Conservation (phyloP, 2,329 filamentous ascomycete genomes). For the Myrmaecium sp. region DNA sequence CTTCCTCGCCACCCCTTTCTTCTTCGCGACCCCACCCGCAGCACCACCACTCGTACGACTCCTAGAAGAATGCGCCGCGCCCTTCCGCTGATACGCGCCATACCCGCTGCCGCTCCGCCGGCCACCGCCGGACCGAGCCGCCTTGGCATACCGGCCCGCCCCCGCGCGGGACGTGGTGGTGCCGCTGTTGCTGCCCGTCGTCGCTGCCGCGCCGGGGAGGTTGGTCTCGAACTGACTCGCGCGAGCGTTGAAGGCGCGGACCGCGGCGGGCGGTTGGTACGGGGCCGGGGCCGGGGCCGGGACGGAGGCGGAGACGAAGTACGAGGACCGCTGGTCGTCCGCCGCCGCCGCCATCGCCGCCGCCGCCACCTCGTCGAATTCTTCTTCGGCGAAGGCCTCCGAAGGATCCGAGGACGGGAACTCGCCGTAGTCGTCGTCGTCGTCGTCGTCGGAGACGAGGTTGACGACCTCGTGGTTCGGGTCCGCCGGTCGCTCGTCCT, state of each 20-base stretch:
- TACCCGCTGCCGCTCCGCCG: no score
- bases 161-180: no score
- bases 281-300: neutral
- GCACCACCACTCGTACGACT: slow-evolving; percentile 2
- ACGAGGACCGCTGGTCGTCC: slow-evolving; percentile 2
- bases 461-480: slow-evolving; percentile 27
- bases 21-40: slow-evolving; percentile 4
- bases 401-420: neutral
- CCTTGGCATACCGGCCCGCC: no score
- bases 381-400: neutral
- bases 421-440: slow-evolving; percentile 6
- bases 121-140: no score
- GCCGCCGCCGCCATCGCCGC: slow-evolving; percentile 2
- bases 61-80: slow-evolving; percentile 4
- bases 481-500: slow-evolving; percentile 26
- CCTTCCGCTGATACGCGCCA: slow-evolving; percentile 3
- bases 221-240: no score
- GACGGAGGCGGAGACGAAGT: slow-evolving; percentile 4
- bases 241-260: no score
- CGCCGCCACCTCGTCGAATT: no score
- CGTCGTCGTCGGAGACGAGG: slow-evolving; percentile 15
- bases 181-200: no score
- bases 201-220: no score
- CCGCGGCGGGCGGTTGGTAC: neutral
- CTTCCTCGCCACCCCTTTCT: slow-evolving; percentile 1